Percentiles rank a stretch among this genome's conserved stretches.
Conservation (phyloP, 805 yeast species). For the Barnettozyma botsteinii region DNA sequence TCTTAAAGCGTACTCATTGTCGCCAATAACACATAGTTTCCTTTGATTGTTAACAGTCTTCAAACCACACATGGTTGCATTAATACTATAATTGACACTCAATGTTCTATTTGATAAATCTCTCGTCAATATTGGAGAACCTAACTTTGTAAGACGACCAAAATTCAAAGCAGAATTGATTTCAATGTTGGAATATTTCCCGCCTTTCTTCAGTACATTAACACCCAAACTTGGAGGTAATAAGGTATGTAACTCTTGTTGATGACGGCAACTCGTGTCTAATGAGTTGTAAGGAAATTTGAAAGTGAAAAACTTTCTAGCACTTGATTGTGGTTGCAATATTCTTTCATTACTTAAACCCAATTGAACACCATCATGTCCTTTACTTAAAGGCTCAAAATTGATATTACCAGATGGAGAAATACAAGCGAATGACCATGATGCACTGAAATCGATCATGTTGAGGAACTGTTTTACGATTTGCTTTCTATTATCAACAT, state of each 20-base stretch:
- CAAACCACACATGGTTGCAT: constrained; percentile 50
- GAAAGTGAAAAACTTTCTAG: constrained; percentile 55
- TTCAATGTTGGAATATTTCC: constrained; percentile 28
- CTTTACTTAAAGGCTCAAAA: constrained; percentile 39
- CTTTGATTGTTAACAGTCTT: constrained; percentile 19
- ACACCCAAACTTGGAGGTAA: constrained; percentile 39
- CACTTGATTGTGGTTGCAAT: constrained; percentile 42
- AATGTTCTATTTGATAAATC: constrained; percentile 43
- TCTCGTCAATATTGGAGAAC: constrained; percentile 47
- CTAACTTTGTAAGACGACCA: constrained; percentile 45
- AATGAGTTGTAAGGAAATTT: constrained; percentile 49
- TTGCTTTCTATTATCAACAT: constrained; percentile 29
- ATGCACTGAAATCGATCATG: constrained; percentile 56
- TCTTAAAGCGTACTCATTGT: constrained; percentile 32
- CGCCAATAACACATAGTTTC: constrained; percentile 29
- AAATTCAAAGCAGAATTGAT: constrained; percentile 35
- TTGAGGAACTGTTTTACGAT: constrained; percentile 44
- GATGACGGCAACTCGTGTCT: constrained; percentile 47
- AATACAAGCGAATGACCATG: constrained; percentile 45
- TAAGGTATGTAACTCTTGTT: constrained; percentile 32
- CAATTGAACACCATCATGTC: constrained; percentile 41
- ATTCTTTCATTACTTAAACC: constrained; percentile 47
- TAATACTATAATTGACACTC: constrained; percentile 49
- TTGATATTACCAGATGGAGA: constrained; percentile 47
- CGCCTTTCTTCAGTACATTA: constrained; percentile 27